phyloP scores from a whole-genome alignment of 768 basidiomycete genomes.

The Trametes gibbosa region DNA sequence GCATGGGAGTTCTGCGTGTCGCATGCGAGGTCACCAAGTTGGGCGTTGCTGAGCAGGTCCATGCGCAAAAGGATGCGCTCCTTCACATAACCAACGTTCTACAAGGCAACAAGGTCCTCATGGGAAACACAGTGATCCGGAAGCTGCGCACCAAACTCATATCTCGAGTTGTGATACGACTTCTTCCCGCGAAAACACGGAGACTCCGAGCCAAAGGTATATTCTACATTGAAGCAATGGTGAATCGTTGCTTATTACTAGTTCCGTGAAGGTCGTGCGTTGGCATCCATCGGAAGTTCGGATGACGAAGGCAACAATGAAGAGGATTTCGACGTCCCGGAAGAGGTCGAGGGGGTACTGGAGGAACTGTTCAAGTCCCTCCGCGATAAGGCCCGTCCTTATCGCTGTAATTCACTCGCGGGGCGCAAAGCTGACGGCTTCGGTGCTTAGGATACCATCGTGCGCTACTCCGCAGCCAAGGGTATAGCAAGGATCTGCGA shows the following conservation, averaged over 20 bases:
- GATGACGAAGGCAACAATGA: conserved; percentile 1
- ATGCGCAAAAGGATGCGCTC: conserved; percentile 42
- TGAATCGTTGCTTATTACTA: not conserved
- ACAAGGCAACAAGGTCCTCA: conserved; percentile 39
- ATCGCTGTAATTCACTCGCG: too few relatives aligned
- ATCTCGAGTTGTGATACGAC: conserved; percentile 59
- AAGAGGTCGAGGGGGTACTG: conserved; percentile 71
- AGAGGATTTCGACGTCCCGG: conserved; percentile 65
- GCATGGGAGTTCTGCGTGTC: conserved; percentile 65
- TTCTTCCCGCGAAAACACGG: conserved; percentile 50
- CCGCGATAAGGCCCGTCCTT: conserved; percentile 69
- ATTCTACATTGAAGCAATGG: conserved; percentile 3
- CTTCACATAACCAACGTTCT: conserved; percentile 45
- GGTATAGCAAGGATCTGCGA: conserved; percentile 83
- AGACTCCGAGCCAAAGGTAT: conserved; percentile 42
- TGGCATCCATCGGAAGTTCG: conserved; percentile 7
- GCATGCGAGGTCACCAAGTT: conserved; percentile 70
- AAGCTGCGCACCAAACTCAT: conserved; percentile 68
- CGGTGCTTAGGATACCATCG: conserved; percentile 75
- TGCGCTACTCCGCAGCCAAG: conserved; percentile 94
- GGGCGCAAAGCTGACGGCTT: not conserved
- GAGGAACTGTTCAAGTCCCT: conserved; percentile 70
- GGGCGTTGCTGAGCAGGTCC: conserved; percentile 53
- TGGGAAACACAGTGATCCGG: conserved; percentile 62
- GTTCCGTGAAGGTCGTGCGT: conserved; percentile 21